Evolutionary conservation across 2,329 filamentous ascomycete genomes (phyloP).

Genomic region (Diaporthe aspalathi): DNA sequence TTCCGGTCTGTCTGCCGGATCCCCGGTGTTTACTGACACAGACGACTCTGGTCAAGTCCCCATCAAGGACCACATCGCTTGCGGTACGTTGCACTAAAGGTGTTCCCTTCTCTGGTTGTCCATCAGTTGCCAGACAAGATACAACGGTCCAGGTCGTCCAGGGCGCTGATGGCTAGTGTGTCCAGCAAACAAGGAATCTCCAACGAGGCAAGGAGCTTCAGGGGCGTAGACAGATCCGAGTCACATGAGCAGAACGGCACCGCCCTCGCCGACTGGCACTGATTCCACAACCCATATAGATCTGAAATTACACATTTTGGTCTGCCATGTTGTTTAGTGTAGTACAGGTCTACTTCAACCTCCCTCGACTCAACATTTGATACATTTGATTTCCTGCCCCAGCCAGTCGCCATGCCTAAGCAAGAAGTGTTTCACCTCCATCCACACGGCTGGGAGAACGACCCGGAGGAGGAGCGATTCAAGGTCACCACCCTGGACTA

Average conservation of each 20-base stretch:
- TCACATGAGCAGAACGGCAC: background rate
- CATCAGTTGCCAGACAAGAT: background rate
- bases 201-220: conserved; percentile 21
- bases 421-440: conserved; percentile 47
- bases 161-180: too few relatives aligned
- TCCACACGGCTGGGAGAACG: conserved; percentile 52
- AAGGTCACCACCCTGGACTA: conserved; percentile 54
- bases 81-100: background rate
- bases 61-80: background rate
- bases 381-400: background rate
- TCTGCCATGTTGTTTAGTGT: background rate
- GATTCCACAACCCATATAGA: conserved; percentile 17
- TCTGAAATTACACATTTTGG: conserved; percentile 1
- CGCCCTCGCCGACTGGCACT: background rate
- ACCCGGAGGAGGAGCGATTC: conserved; percentile 51
- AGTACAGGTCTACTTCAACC: background rate
- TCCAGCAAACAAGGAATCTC: background rate
- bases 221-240: background rate
- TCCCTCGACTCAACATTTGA: background rate
- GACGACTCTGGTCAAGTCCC: background rate
- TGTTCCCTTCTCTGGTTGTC: background rate
- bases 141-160: background rate
- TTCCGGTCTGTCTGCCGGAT: background rate
- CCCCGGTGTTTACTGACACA: background rate
- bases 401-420: conserved; percentile 37